Evolutionary conservation across 2,329 filamentous ascomycete species (phyloP).

Genomic region (Fusarium piperis): DNA sequence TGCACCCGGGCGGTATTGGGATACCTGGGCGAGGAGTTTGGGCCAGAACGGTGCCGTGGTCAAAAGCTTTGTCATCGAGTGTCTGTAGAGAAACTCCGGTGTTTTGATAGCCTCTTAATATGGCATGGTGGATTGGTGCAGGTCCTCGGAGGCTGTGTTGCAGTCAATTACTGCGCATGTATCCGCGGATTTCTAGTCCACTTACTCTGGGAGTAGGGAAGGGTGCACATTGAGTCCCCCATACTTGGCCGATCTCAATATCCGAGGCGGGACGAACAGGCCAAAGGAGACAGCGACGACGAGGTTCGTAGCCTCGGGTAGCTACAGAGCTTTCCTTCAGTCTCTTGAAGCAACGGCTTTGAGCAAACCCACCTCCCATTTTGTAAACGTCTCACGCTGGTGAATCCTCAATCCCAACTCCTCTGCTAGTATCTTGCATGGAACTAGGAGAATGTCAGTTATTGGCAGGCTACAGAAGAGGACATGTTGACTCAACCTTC

Average conservation of each 20-base stretch:
- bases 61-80: constrained; percentile 78
- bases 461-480: neutral
- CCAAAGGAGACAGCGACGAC: constrained; percentile 96
- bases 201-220: constrained; percentile 84
- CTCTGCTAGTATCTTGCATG: constrained; percentile 73
- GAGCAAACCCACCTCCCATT: constrained; percentile 73
- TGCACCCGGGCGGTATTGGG: constrained; percentile 55
- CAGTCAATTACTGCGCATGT: constrained; percentile 9
- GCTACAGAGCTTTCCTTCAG: constrained; percentile 49
- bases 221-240: constrained; percentile 95
- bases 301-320: constrained; percentile 74
- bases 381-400: constrained; percentile 81
- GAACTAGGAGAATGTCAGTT: constrained; percentile 62
- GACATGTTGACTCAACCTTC: constrained; percentile 64
- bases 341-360: neutral
- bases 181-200: neutral
- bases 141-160: constrained; percentile 78
- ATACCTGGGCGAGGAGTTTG: constrained; percentile 73
- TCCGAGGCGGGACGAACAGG: constrained; percentile 81
- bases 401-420: constrained; percentile 74
- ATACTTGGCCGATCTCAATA: constrained; percentile 76
- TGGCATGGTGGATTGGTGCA: constrained; percentile 86
- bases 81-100: constrained; percentile 91
- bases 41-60: constrained; percentile 78
- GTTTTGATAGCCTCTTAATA: constrained; percentile 67